A percentile compares a stretch with the other conserved stretches of the same genome.
Evolutionary conservation across 306 rosid genomes (phyloP).

Genomic region (Vigna reflexopilosa): DNA sequence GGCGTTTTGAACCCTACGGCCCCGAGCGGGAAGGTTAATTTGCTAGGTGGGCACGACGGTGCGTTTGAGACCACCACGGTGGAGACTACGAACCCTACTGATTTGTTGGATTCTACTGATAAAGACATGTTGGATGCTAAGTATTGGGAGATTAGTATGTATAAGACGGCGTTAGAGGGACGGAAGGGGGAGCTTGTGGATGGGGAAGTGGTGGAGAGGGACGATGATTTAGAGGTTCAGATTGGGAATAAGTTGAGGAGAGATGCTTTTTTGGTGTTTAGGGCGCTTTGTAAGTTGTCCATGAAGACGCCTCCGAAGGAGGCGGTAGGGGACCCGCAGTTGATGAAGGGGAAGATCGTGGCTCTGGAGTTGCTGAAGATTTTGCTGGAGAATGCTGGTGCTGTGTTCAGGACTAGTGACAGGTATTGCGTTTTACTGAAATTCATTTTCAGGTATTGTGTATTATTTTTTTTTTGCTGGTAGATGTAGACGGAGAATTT

Average conservation of each 20-base stretch:
- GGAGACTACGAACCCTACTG: conserved; percentile 95
- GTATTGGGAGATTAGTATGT: conserved; percentile 99
- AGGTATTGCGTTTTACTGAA: conserved; percentile 59
- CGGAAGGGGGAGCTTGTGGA: conserved; percentile 93
- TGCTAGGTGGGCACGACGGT: conserved; percentile 83
- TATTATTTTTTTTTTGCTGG: conserved; percentile 10
- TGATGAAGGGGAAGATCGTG: conserved; percentile 97
- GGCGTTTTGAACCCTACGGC: conserved; percentile 86
- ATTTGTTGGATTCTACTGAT: conserved; percentile 95
- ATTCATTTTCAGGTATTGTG: background rate
- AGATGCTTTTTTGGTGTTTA: conserved; percentile 92
- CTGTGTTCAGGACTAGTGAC: conserved; percentile 97
- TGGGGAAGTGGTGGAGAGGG: conserved; percentile 84
- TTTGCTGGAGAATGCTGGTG: conserved; percentile 97
- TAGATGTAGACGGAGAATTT: conserved; percentile 10
- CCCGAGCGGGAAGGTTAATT: conserved; percentile 60
- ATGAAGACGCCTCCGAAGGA: conserved; percentile 99
- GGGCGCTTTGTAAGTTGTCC: conserved; percentile 96
- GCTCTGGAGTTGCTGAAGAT: conserved; percentile 95
- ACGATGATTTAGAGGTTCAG: conserved; percentile 99
- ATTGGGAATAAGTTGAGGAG: conserved; percentile 96
- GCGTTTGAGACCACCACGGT: conserved; percentile 94
- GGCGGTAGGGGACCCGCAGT: conserved; percentile 80
- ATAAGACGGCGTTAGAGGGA: conserved; percentile 97
- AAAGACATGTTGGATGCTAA: conserved; percentile 99